Conservation (phyloP, 495 filamentous ascomycete species). For the Aspergillus sclerotiicarbonarius region DNA sequence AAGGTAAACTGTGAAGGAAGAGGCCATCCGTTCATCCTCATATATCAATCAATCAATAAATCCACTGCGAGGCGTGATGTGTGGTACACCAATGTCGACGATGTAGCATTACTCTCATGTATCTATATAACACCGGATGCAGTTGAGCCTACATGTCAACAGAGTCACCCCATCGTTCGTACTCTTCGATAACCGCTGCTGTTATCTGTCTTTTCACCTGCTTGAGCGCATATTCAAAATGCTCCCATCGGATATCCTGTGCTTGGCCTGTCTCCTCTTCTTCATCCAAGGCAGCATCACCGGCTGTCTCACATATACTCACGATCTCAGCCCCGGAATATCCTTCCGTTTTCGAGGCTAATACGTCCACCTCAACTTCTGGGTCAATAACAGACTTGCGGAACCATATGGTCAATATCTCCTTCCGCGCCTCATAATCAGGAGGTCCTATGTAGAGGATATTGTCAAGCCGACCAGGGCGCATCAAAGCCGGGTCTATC, state of each 20-base stretch:
- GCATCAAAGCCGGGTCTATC: constrained; percentile 82
- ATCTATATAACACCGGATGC: too few species aligned
- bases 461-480: constrained; percentile 84
- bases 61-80: too few species aligned
- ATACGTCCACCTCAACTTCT: constrained; percentile 62
- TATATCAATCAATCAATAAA: too few species aligned
- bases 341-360: constrained; percentile 74
- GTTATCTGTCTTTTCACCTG: constrained; percentile 69
- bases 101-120: too few species aligned
- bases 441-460: constrained; percentile 90
- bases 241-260: constrained; percentile 54
- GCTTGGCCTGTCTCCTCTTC: constrained; percentile 46
- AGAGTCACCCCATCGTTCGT: constrained; percentile 58
- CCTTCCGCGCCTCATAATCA: constrained; percentile 67
- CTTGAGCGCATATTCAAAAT: constrained; percentile 62
- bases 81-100: too few species aligned
- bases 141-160: constrained; percentile 18
- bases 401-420: constrained; percentile 71
- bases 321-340: constrained; percentile 89
- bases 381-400: constrained; percentile 56
- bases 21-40: too few species aligned
- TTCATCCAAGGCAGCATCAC: constrained; percentile 57
- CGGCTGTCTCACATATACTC: constrained; percentile 70
- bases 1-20: too few species aligned
- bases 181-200: constrained; percentile 58